Base-by-base conservation (phyloP, 306 rosid genomes). In the Castanospermum australe region DNA sequence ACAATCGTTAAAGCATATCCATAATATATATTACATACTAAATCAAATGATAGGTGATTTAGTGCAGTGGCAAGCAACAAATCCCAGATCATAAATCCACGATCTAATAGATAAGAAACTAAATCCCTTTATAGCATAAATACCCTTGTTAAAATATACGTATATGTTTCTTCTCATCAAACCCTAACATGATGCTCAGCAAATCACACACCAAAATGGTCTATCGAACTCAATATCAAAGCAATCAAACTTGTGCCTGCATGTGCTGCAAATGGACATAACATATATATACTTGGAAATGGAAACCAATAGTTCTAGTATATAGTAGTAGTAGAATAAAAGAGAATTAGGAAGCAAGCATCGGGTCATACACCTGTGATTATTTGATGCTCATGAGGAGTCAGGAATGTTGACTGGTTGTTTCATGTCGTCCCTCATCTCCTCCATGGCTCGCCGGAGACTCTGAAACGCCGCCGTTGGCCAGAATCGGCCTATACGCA, bases 401-500 rank as follows among this genome's bases (percentile, higher is more conserved):
- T 79, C 8, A 86, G 42, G 8, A 7, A 56, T 83, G 87, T 45
- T 60, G 86, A 73, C 73, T 41, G 30, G 78, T 38, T 51, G 72
- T 55, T 30, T 81, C 86, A 36, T 76, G 84, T 5, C 75, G 84
- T 5, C 75, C 84, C 21, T 76, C 78, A 4, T 81, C 84, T 64
- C 84, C 86, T 5, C 81, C 85, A 41, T 81, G 88, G 25, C 67
- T 75, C 1, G 24, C 79, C 38, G 81, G 57, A 25, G 84, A 47
- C 71, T 81, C 92, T 18, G 42, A 17, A 5, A 39, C 7, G 2
- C 51, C 67, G 9, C 65, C 48, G 20, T 51, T 75, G 13, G 82
- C 68, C 2, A 71, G 45, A 69, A 84, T 76, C 28, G 84, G 89
- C 76, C 94, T 28, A 15, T 82, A 84, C 0, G 88, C 90, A 79